phyloP scores from a whole-genome alignment of 2,329 filamentous ascomycete genomes.

The Paecilomyces sp. region DNA sequence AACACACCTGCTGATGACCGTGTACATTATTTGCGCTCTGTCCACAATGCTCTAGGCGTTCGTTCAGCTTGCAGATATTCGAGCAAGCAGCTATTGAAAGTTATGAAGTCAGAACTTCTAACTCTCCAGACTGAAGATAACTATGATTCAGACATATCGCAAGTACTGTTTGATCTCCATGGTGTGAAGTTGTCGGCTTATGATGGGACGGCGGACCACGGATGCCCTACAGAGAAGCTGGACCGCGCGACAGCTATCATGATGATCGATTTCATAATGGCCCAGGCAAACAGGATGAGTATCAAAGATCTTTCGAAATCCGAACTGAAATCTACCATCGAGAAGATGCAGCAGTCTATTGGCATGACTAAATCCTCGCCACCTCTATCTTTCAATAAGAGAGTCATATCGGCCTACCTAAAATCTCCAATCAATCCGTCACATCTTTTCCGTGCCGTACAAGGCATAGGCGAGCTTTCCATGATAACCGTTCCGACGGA shows the following conservation, averaged over 20 bases:
- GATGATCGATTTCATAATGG: conserved; percentile 75
- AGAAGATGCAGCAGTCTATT: conserved; percentile 85
- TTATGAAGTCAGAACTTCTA: conserved; percentile 80
- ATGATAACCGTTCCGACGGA: conserved; percentile 64
- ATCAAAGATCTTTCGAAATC: conserved; percentile 90
- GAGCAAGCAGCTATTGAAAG: conserved; percentile 79
- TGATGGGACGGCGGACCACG: conserved; percentile 68
- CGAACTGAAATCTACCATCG: conserved; percentile 81
- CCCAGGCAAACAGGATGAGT: conserved; percentile 72
- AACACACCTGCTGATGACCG: conserved; percentile 62
- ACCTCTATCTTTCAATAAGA: conserved; percentile 78
- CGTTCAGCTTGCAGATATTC: conserved; percentile 79
- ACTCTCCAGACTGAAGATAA: conserved; percentile 68
- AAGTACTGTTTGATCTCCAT: conserved; percentile 77
- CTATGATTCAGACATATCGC: conserved; percentile 79
- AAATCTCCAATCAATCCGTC: conserved; percentile 78
- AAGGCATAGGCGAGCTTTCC: conserved; percentile 68
- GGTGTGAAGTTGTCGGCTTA: conserved; percentile 69
- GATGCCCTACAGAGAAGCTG: conserved; percentile 67
- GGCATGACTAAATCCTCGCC: conserved; percentile 68
- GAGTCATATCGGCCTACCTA: conserved; percentile 72
- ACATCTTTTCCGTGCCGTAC: conserved; percentile 70
- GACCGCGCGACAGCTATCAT: conserved; percentile 74
- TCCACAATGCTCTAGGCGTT: conserved; percentile 78
- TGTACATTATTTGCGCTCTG: conserved; percentile 69